phyloP scores from a whole-genome alignment of 768 basidiomycete species.

The Russula virescens region DNA sequence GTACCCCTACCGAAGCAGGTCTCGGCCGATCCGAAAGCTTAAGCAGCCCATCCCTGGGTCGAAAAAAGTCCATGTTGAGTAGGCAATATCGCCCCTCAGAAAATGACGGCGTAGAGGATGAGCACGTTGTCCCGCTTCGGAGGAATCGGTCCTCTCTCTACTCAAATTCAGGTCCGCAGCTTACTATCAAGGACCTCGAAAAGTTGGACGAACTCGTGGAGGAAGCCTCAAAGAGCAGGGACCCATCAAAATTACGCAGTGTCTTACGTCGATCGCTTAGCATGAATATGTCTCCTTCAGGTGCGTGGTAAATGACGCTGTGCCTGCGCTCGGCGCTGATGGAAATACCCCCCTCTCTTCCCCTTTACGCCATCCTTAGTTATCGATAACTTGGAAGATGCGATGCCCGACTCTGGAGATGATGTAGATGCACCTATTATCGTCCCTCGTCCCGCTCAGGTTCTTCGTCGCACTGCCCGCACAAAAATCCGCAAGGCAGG shows the following conservation, averaged over 20 bases:
- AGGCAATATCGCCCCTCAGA: conserved; percentile 84
- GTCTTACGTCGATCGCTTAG: conserved; percentile 83
- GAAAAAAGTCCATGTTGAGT: conserved; percentile 91
- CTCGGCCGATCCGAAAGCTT: conserved; percentile 42
- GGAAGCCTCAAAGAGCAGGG: conserved; percentile 78
- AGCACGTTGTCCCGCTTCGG: conserved; percentile 58
- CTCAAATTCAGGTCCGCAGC: conserved; percentile 67
- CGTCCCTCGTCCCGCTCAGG: conserved; percentile 80
- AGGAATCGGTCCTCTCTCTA: conserved; percentile 65
- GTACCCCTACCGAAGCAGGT: conserved; percentile 42
- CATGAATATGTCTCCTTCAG: conserved; percentile 77
- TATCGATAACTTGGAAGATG: conserved; percentile 59
- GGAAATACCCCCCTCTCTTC: not conserved
- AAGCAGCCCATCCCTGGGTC: conserved; percentile 50
- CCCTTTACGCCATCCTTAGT: conserved; percentile 34
- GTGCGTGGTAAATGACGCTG: conserved; percentile 44
- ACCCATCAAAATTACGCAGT: conserved; percentile 72
- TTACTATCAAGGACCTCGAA: conserved; percentile 93
- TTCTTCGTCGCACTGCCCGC: conserved; percentile 84
- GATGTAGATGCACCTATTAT: conserved; percentile 91
- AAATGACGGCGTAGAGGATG: conserved; percentile 66
- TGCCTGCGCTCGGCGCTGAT: not conserved
- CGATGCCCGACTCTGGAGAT: conserved; percentile 58
- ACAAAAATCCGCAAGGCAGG: conserved; percentile 92
- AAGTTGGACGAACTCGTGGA: conserved; percentile 89